Evolutionary conservation across 345 rosid species (phyloP), one percentile per base, ranked within the genome.

Genomic region (Gossypium herbaceum): DNA sequence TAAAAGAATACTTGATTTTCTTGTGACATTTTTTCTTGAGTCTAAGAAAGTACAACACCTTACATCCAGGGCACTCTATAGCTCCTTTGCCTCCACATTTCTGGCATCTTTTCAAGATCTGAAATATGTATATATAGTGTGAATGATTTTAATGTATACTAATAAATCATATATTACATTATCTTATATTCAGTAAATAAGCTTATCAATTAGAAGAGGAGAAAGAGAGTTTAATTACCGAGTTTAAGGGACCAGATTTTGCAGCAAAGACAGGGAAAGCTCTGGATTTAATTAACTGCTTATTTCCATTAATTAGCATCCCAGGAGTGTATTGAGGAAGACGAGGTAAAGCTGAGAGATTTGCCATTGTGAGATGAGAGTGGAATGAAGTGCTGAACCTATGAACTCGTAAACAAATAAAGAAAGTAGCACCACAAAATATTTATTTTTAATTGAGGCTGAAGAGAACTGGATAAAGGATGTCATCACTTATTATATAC

Each of bases 41-140:
- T 8, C 51, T n/a, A 12, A 44, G 73, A 34, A 45, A 20, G 20
- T 17, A 17, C 19, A 59, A 55, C 75, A 91, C 97, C 91, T 92
- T 92, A 75, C 95, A 90, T 44, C 97, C 92, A 0, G 91, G 82
- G 64, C 95, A 89, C 54, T 92, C 97, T n/a, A 92, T 81, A 13
- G 92, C 93, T 75, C 92, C 86, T 81, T 89, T 92, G 60, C 91
- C 89, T 75, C 81, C 80, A 78, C 95, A 92, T 19, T 86, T 83
- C 68, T 88, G 75, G 11, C 95, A 92, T 13, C 79, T 79, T n/a
- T 84, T 82, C 64, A 86, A 68, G 69, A 92, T 80, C 94, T 88
- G 81, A 79, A 47, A 15, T 25, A 50, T 8, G 22, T 7, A 47
- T 2, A 47, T 11, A 47, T 44, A 9, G 20, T 45, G 16, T 45